phyloP scores from a whole-genome alignment of 805 yeast species.

The Danielia oregonensis region DNA sequence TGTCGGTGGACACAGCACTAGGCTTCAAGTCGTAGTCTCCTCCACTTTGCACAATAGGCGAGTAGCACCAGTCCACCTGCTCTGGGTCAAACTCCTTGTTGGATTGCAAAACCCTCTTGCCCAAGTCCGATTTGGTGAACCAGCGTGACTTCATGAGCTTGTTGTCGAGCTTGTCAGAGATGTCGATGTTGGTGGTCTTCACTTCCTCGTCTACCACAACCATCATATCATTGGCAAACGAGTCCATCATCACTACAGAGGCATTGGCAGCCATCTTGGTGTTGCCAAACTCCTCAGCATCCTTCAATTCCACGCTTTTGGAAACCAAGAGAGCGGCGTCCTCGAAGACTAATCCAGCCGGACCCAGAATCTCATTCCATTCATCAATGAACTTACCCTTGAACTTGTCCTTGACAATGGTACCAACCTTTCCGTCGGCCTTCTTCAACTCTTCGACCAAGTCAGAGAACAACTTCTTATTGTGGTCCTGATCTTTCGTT shows the following conservation, averaged over 20 bases:
- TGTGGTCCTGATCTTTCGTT: constrained; percentile 77
- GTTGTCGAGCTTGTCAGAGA: constrained; percentile 74
- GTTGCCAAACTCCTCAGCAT: constrained; percentile 66
- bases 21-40: constrained; percentile 80
- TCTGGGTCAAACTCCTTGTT: constrained; percentile 63
- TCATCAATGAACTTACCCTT: constrained; percentile 82
- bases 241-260: constrained; percentile 73
- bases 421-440: constrained; percentile 49
- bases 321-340: constrained; percentile 51
- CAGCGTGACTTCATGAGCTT: constrained; percentile 74
- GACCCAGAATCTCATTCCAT: constrained; percentile 52
- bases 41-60: constrained; percentile 88
- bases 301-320: constrained; percentile 66
- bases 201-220: constrained; percentile 81
- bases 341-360: constrained; percentile 37
- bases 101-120: constrained; percentile 51
- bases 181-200: constrained; percentile 64
- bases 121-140: constrained; percentile 48
- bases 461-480: constrained; percentile 60
- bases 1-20: constrained; percentile 70
- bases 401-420: constrained; percentile 70
- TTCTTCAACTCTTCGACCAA: constrained; percentile 46
- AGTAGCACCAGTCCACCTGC: constrained; percentile 87
- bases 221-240: constrained; percentile 84
- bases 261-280: constrained; percentile 72